Base-by-base conservation (phyloP, 2,329 filamentous ascomycete species). In the Westerdykella ornata region DNA sequence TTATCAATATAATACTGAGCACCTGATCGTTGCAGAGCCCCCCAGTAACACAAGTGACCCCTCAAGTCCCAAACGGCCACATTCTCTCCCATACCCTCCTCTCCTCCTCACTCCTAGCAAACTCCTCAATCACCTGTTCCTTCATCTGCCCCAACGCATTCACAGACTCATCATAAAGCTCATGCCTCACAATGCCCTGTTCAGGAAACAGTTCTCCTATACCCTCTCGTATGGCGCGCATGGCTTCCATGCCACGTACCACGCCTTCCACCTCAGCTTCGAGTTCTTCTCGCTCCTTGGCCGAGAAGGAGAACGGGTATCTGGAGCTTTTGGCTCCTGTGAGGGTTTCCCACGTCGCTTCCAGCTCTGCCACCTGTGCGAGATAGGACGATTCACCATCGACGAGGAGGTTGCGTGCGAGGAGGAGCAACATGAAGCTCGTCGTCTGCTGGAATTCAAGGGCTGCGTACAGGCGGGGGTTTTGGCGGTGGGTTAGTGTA, bases 381-480 rank as follows among this genome's bases (percentile, higher is more conserved):
- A 56, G 46, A 37, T 56, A 67, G 7, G 49, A 43, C 30, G 51
- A 59, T 45, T 67, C 63, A 15, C 61, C 62, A 39, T 66, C 59
- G 13, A 65, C 48, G 35, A 66, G 53, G 18, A 66, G 46, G 36
- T 61, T 64, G 9, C 56, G 55, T 7, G 56, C 58, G 35, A 65
- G 39, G 5, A 62, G 47, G 18, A 67, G 51, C 33, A 66, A 43
- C 4, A 53, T 29, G 39, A 53, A 64, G 32, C 39, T 49, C 14
- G 39, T 38, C 14, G 56, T 61, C 14, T 63, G 43, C 28, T 57
- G 59, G 41, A 59, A 67, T 40, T 62, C 47, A 15, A 67, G 45
- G 9, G 54, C 56, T 39, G 49, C 48, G 36, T 56, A 62, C 13
- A 67, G 44, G 18, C 11, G 41, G 19, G 49, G 52, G 35, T 52